Evolutionary conservation across 2,329 filamentous ascomycete genomes (phyloP), one percentile per base, ranked within the genome.

Genomic region (Passalora sequoiae): DNA sequence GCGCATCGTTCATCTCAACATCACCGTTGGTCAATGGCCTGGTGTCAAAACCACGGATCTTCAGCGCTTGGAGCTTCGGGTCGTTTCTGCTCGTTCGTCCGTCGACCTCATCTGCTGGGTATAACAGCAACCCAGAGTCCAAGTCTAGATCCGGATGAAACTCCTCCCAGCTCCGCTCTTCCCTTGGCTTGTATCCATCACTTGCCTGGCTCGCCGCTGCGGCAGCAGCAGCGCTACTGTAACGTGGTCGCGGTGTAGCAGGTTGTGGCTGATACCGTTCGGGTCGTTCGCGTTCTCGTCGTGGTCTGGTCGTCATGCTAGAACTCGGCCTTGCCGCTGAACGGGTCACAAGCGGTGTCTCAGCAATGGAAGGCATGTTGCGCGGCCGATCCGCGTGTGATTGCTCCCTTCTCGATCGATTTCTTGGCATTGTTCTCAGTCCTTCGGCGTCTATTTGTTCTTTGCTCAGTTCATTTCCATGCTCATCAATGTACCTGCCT

Each of bases 121-220:
- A 89, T 2, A 95, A 74, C 54, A 84, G 80, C 52, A 96, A 84
- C 3, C 78, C 79, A 9, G 77, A 77, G 44, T 95, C 88, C 37
- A 96, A 89, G 68, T 97, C 89, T 40, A 98, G 78, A 58, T 96
- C 87, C 0, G 88, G 89, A 66, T 98, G 92, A 53, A 97, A 97
- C 64, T 98, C 92, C 60, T 96, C 89, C 89, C 91, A 98, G 40
- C 88, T 87, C 50, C 91, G 82, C 70, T 98, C 92, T 68, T 98
- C 92, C 60, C 92, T 78, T 22, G 92, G 92, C 65, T 98, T 98
- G 69, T 97, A 97, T 38, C 91, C 89, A 70, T 97, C 92, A 58
- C 82, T 89, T 62, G 95, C 89, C 55, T 88, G 86, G 46, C 92
- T 84, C 3, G 86, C 84, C 4, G 88, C 89, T 38, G 89, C 87